These are phyloP conservation scores for Backusella liffmaniae DNA, from an alignment of 192 early-diverging fungal genomes.

Conservation along the genomic window DNA sequence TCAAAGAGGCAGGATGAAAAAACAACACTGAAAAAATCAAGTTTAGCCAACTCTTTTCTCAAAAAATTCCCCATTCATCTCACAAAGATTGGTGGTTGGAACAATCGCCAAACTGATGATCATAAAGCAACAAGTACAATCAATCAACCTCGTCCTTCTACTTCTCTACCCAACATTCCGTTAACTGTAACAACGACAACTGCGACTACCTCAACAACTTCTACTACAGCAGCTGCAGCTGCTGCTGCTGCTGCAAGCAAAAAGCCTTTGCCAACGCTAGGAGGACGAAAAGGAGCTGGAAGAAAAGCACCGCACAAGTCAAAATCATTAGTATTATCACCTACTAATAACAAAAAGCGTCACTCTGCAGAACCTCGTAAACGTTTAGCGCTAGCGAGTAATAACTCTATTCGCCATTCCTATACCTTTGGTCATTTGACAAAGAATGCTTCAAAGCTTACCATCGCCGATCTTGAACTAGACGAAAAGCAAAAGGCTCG, in stretches of 20 bases:
- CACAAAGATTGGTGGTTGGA: constrained; percentile 10
- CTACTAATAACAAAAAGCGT: constrained; percentile 27
- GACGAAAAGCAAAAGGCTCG: background rate
- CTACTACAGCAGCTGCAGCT: background rate
- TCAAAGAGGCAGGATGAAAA: constrained; percentile 7
- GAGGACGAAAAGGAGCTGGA: constrained; percentile 20
- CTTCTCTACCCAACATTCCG: constrained; percentile 11
- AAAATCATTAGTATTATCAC: constrained; percentile 13
- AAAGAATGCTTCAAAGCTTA: background rate
- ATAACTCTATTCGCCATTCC: constrained; percentile 40
- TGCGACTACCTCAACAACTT: constrained; percentile 12
- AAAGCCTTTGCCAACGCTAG: constrained; percentile 19
- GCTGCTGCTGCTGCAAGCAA: constrained; percentile 8
- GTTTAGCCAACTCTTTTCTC: constrained; percentile 8
- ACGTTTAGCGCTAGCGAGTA: constrained; percentile 18
- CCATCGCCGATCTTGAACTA: background rate
- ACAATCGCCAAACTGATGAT: constrained; percentile 6
- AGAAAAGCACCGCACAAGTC: constrained; percentile 14
- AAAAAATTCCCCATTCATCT: constrained; percentile 13
- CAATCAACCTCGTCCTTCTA: background rate
- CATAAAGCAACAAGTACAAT: background rate
- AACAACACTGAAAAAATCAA: constrained; percentile 10
- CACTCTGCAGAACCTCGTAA: constrained; percentile 9
- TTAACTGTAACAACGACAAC: constrained; percentile 20
- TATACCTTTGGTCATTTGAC: constrained; percentile 41